Conservation (phyloP, 1,284 basidiomycete species). For the Fomitopsis palustris region DNA sequence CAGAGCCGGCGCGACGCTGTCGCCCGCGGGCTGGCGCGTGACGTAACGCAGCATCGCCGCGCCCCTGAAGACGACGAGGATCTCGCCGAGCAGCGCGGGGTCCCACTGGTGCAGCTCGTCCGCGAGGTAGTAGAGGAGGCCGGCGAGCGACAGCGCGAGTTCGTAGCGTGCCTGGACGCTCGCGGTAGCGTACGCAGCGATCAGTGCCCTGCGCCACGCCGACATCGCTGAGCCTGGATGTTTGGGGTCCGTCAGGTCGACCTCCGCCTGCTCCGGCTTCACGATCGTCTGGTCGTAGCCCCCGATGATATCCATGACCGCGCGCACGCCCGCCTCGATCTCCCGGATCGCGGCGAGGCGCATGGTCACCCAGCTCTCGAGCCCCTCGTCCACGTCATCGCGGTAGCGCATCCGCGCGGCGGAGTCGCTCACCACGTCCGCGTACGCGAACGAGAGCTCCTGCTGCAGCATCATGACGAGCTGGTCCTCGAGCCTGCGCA, state of each 20-base stretch:
- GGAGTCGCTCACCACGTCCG: conserved; percentile 70
- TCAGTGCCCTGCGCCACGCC: conserved; percentile 59
- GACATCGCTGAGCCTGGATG: conserved; percentile 39
- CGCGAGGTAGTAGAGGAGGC: conserved; percentile 69
- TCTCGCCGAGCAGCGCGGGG: conserved; percentile 61
- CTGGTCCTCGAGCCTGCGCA: conserved; percentile 54
- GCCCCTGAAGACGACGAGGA: conserved; percentile 76
- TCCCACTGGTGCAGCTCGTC: conserved; percentile 61
- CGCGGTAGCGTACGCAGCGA: conserved; percentile 55
- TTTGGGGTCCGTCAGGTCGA: conserved; percentile 34
- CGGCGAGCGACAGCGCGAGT: conserved; percentile 58
- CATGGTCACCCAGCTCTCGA: conserved; percentile 55
- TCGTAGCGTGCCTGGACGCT: conserved; percentile 72
- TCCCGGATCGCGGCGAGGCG: conserved; percentile 54
- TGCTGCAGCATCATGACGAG: conserved; percentile 65
- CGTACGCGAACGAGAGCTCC: conserved; percentile 70
- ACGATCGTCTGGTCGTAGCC: conserved; percentile 60
- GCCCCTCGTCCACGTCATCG: conserved; percentile 54
- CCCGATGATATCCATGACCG: conserved; percentile 63
- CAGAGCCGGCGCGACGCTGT: conserved; percentile 30
- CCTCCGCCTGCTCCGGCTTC: conserved; percentile 71
- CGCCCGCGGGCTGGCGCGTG: conserved; percentile 53
- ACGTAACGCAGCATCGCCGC: conserved; percentile 63
- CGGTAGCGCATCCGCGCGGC: conserved; percentile 47
- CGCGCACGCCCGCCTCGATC: conserved; percentile 51